phyloP scores from a whole-genome alignment of 768 basidiomycete genomes.

The Serendipita sp. region DNA sequence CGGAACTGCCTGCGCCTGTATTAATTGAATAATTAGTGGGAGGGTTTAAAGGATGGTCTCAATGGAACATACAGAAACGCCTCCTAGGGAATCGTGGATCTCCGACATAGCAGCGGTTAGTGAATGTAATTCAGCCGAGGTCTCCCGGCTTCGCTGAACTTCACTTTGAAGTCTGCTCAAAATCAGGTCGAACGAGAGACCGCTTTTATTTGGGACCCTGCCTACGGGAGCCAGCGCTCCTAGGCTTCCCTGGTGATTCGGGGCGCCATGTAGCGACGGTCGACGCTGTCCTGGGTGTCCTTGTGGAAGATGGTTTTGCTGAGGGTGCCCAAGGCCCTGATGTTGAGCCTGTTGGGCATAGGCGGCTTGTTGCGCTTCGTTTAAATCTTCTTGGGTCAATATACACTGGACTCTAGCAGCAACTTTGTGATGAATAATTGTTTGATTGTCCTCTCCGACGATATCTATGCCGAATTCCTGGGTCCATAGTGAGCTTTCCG shows the following conservation, averaged over 20 bases:
- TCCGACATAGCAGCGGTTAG: constrained; percentile 69
- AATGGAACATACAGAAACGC: constrained; percentile 43
- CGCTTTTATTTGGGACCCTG: constrained; percentile 42
- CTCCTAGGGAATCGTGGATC: constrained; percentile 83
- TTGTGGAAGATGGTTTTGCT: constrained; percentile 12
- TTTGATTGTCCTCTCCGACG: constrained; percentile 94
- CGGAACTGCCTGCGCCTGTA: constrained; percentile 42
- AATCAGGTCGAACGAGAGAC: constrained; percentile 84
- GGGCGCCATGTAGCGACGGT: constrained; percentile 30
- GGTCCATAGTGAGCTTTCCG: not conserved
- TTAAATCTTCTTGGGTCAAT: constrained; percentile 67
- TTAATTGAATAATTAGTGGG: not conserved
- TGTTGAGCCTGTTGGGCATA: constrained; percentile 51
- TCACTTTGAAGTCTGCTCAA: constrained; percentile 77
- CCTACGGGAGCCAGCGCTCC: constrained; percentile 43
- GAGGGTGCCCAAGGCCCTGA: constrained; percentile 25
- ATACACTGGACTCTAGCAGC: constrained; percentile 87
- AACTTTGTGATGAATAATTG: constrained; percentile 96
- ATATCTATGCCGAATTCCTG: constrained; percentile 99
- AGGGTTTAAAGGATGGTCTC: not conserved
- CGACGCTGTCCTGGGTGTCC: constrained; percentile 27
- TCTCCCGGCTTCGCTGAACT: constrained; percentile 90
- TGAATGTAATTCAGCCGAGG: constrained; percentile 66
- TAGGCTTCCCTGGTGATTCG: constrained; percentile 49
- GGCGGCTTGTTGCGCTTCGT: constrained; percentile 21